These are phyloP conservation scores for Allomyces macrogynus DNA, from an alignment of 192 early-diverging fungal species.

Conservation along the genomic window DNA sequence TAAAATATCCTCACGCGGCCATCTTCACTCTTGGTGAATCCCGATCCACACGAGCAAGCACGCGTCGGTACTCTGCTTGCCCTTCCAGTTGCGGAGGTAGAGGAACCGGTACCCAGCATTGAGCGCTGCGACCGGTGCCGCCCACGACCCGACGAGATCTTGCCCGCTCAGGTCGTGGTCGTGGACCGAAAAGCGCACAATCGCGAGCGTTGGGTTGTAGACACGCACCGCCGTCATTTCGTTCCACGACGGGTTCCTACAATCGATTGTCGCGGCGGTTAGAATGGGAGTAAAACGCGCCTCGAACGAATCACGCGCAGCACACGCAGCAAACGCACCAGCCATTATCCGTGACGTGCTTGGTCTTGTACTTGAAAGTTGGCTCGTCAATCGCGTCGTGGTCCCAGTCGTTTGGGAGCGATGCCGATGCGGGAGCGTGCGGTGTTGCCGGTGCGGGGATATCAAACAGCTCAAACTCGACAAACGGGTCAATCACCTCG, in stretches of 20 bases:
- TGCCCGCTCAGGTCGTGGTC: neutral
- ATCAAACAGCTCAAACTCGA: slow-evolving; percentile 33
- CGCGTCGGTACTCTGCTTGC: neutral
- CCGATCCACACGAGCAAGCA: neutral
- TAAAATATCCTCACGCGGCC: no score
- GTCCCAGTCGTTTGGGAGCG: no score
- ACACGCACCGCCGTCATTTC: neutral
- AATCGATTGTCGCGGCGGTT: no score
- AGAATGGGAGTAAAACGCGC: no score
- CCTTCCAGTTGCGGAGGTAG: neutral
- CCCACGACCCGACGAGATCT: no score
- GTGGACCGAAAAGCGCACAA: neutral
- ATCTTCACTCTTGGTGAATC: no score
- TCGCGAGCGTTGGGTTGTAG: neutral
- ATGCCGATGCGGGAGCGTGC: no score
- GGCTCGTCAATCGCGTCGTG: no score
- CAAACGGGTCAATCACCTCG: slow-evolving; percentile 33
- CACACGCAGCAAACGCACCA: slow-evolving; percentile 1
- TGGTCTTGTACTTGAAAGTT: slow-evolving; percentile 24
- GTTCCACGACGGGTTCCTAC: neutral
- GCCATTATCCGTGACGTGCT: slow-evolving; percentile 30
- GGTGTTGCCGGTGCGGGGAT: slow-evolving; percentile 12
- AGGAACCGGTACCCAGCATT: neutral
- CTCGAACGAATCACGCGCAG: no score
- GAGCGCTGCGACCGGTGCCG: no score